A percentile compares a stretch with the other conserved stretches of the same genome.
Conservation (phyloP, 106 monocot genomes). For the Agapanthus africanus region DNA sequence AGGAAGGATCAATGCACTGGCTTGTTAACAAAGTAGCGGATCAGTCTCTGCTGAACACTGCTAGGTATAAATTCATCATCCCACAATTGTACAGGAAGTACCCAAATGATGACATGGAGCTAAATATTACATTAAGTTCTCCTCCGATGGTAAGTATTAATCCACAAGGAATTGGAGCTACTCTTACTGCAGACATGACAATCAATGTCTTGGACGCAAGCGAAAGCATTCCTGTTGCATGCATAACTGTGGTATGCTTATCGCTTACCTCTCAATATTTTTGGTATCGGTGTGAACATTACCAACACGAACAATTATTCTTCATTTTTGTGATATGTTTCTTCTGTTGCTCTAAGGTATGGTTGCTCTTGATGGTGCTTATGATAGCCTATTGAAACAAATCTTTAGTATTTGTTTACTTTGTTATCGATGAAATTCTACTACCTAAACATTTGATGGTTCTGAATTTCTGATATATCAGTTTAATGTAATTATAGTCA, state of each 20-base stretch:
- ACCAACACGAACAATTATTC: not conserved
- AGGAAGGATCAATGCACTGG: constrained; percentile 86
- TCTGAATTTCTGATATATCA: no score
- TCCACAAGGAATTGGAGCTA: constrained; percentile 37
- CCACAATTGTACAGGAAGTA: constrained; percentile 81
- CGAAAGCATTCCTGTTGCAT: constrained; percentile 68
- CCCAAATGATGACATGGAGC: constrained; percentile 81
- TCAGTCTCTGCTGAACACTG: constrained; percentile 85
- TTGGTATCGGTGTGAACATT: no score
- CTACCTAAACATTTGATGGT: no score
- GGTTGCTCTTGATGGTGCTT: not conserved
- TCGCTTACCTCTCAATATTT: not conserved
- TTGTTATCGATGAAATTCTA: no score
- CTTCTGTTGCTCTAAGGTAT: not conserved
- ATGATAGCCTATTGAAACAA: no score
- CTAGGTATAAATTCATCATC: constrained; percentile 67
- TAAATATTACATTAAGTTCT: constrained; percentile 69
- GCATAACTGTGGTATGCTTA: constrained; percentile 71
- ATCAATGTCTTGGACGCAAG: constrained; percentile 59
- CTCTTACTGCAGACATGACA: constrained; percentile 56
- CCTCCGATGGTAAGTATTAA: constrained; percentile 48
- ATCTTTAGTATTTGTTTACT: no score
- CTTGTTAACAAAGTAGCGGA: constrained; percentile 73
- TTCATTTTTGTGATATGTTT: no score
- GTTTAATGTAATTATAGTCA: no score